These are phyloP conservation scores for Cenchrus purpureus DNA, from an alignment of 176 grass and related monocot genomes.

Conservation along the genomic window DNA sequence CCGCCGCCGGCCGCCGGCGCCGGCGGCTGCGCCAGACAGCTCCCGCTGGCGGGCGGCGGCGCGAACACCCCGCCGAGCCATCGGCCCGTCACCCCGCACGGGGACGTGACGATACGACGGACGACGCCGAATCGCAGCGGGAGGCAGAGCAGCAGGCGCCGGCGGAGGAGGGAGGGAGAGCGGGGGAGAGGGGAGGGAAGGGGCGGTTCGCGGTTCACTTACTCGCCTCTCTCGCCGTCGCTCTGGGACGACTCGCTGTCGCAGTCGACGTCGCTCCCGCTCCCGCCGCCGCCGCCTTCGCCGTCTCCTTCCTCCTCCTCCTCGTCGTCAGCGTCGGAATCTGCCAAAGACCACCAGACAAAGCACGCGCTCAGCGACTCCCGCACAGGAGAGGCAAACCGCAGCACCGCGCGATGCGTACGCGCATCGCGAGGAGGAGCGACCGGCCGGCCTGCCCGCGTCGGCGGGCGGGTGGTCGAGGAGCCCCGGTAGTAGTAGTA, in stretches of 20 bases:
- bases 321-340: slow-evolving; percentile 58
- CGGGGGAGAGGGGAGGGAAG: not conserved
- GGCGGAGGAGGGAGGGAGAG: slow-evolving; percentile 2
- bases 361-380: slow-evolving; percentile 33
- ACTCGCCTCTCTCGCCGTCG: slow-evolving; percentile 59
- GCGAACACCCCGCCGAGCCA: not conserved
- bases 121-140: slow-evolving; percentile 43
- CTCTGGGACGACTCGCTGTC: slow-evolving; percentile 50
- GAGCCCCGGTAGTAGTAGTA: not conserved
- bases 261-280: slow-evolving; percentile 29
- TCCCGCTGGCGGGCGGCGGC: not conserved
- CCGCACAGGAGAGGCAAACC: not conserved
- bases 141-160: slow-evolving; percentile 19
- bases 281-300: slow-evolving; percentile 20
- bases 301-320: not conserved
- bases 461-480: not conserved
- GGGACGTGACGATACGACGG: slow-evolving; percentile 38
- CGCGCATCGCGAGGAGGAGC: slow-evolving; percentile 34
- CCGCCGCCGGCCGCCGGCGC: not conserved
- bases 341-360: slow-evolving; percentile 35
- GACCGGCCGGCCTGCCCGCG: slow-evolving; percentile 22
- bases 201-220: not conserved
- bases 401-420: slow-evolving; percentile 40
- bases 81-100: not conserved
- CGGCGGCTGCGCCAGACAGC: not conserved